Evolutionary conservation across 2,329 filamentous ascomycete genomes (phyloP), one percentile per base, ranked within the genome.

Genomic region (Venturia effusa): DNA sequence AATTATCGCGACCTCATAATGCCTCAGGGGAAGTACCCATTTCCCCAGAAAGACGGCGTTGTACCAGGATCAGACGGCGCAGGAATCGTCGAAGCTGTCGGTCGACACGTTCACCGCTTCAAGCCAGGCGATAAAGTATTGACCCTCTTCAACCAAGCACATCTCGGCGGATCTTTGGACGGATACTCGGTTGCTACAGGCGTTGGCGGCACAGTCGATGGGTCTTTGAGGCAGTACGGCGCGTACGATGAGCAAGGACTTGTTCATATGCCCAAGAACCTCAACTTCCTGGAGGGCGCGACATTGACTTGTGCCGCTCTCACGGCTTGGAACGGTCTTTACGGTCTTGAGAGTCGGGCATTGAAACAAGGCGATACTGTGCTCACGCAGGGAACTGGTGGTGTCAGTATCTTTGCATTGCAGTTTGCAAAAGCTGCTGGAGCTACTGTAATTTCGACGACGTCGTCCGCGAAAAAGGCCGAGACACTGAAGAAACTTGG

Each of bases 341-440:
- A 81, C 66, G 81, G 81, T 13, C 68, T 83, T 4, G 71, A 76
- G 67, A 72, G 73, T 54, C 71, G 71, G 64, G 69, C 70, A 8
- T 64, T 76, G 41, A 75, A 75, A 67, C 71, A 71, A 7, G 74
- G 74, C 5, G 70, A 76, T 19, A 30, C 72, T 63, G 85, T 90
- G 3, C 78, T 90, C 40, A 86, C 85, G 1, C 85, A 89, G 73
- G 87, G 87, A 19, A 89, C 86, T 0, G 87, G 87, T 27, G 87
- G 86, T 65, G 87, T 89, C 6, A 83, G 80, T 67, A 79, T 88
- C 66, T 88, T 88, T 65, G 86, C 81, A 2, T 72, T 88, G 22
- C 61, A 77, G 66, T 80, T 81, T 65, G 79, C 79, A 37, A 79
- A 79, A 64, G 81, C 82, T 0, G 78, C 78, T 0, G 83, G 83